Percentiles rank a stretch among this genome's conserved stretches.
Evolutionary conservation across 176 grass and related monocot genomes (phyloP).

Genomic region (Aegilops tauschii): DNA sequence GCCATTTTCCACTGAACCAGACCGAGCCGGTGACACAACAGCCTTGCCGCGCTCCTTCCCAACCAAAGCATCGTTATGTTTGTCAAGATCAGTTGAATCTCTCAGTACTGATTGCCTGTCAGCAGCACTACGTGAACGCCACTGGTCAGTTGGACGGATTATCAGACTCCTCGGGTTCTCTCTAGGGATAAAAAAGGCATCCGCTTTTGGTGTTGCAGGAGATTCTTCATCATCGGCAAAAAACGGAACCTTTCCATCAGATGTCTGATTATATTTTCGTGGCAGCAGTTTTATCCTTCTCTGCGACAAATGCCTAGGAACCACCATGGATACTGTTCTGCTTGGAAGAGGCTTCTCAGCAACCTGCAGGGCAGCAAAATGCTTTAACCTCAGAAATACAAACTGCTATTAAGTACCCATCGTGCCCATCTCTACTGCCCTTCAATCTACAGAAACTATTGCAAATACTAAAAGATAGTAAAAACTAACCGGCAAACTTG

Average conservation of each 20-base stretch:
- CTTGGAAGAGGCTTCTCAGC: slow-evolving; percentile 69
- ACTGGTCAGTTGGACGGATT: slow-evolving; percentile 85
- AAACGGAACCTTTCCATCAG: slow-evolving; percentile 77
- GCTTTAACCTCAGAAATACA: not conserved
- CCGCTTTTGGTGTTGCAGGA: slow-evolving; percentile 74
- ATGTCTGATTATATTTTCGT: slow-evolving; percentile 72
- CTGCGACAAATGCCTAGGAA: slow-evolving; percentile 85
- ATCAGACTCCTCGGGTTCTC: slow-evolving; percentile 92
- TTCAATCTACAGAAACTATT: slow-evolving; percentile 4
- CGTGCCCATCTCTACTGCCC: not conserved
- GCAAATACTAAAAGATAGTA: not conserved
- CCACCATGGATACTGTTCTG: slow-evolving; percentile 58
- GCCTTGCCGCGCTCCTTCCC: slow-evolving; percentile 25
- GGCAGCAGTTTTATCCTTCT: slow-evolving; percentile 83
- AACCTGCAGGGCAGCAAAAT: slow-evolving; percentile 58
- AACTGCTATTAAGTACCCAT: not conserved
- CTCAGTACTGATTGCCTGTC: slow-evolving; percentile 35
- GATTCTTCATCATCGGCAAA: slow-evolving; percentile 77
- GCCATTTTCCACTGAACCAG: slow-evolving; percentile 40
- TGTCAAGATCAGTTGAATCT: slow-evolving; percentile 35
- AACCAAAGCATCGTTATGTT: slow-evolving; percentile 41
- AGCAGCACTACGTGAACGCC: slow-evolving; percentile 33
- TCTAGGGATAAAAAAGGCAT: slow-evolving; percentile 89
- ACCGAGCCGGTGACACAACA: slow-evolving; percentile 4
- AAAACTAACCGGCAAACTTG: slow-evolving; percentile 77